These are phyloP conservation scores for Phytopythium cucurbitacearum DNA, from an alignment of 352 stramenopile species.

Conservation along the genomic window DNA sequence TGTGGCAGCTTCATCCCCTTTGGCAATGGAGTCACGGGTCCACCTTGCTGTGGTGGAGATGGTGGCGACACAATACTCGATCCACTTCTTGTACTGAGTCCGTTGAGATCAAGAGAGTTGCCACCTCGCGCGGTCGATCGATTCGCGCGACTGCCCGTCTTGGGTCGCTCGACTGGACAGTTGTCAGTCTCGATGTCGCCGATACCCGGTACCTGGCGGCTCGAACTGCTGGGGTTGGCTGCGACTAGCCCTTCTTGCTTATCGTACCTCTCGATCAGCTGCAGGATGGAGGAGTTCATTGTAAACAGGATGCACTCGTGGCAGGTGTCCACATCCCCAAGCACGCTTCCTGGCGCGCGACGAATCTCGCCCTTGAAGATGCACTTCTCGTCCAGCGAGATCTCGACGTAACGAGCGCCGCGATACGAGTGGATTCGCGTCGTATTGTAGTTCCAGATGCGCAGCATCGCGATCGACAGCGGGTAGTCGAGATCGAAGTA, in stretches of 20 bases:
- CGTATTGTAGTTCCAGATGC: constrained; percentile 89
- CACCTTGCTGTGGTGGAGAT: neutral
- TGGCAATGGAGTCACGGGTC: constrained; percentile 32
- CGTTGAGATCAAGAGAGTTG: constrained; percentile 3
- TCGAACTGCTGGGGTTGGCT: neutral
- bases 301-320: constrained; percentile 86
- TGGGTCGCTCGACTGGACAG: constrained; percentile 37
- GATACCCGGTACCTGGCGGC: neutral
- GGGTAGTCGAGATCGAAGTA: constrained; percentile 77
- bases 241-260: constrained; percentile 20
- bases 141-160: constrained; percentile 42
- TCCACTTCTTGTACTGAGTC: too few relatives aligned
- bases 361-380: constrained; percentile 85
- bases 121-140: constrained; percentile 20
- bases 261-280: constrained; percentile 82
- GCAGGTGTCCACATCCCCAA: constrained; percentile 54
- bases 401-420: constrained; percentile 56
- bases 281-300: constrained; percentile 62
- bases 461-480: constrained; percentile 76
- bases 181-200: constrained; percentile 8
- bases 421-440: constrained; percentile 77
- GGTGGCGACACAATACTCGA: too few relatives aligned
- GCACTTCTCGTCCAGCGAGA: constrained; percentile 46
- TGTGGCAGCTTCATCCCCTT: constrained; percentile 25
- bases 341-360: constrained; percentile 55